Percentiles rank a stretch among this genome's conserved stretches.
These are phyloP conservation scores for Fusarium sp. DNA, from an alignment of 2,329 filamentous ascomycete genomes.

Conservation along the genomic window DNA sequence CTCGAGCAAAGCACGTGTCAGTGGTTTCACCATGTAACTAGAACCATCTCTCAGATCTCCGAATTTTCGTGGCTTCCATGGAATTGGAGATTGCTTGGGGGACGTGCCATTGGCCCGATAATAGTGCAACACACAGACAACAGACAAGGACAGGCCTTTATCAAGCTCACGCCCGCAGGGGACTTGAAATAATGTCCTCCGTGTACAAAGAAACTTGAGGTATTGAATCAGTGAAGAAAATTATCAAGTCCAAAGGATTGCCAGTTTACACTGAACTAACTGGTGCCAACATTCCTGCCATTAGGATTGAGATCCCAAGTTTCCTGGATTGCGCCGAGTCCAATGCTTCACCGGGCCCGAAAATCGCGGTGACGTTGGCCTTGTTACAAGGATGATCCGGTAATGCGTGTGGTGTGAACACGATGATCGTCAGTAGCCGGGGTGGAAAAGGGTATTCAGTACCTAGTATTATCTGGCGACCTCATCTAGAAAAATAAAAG, in stretches of 20 bases:
- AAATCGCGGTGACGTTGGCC: constrained; percentile 10
- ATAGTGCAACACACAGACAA: constrained; percentile 1
- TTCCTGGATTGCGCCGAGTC: not conserved
- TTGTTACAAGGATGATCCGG: constrained; percentile 7
- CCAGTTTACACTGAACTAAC: not conserved
- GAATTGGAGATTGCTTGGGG: constrained; percentile 28
- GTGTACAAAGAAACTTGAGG: not conserved
- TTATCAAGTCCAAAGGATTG: not conserved
- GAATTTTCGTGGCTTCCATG: constrained; percentile 19
- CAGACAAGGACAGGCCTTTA: constrained; percentile 21
- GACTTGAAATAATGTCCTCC: not conserved
- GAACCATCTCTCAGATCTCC: constrained; percentile 13
- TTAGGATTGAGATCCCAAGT: not conserved
- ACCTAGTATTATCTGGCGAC: not conserved
- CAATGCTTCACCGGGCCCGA: constrained; percentile 1
- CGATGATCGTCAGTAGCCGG: constrained; percentile 1
- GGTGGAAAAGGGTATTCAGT: not conserved
- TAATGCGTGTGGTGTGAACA: constrained; percentile 4
- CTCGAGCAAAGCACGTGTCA: constrained; percentile 18
- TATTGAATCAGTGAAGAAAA: not conserved
- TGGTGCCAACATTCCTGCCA: not conserved
- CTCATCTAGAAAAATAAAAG: constrained; percentile 11
- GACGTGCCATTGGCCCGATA: constrained; percentile 32
- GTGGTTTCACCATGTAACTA: constrained; percentile 19
- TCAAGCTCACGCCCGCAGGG: not conserved